Evolutionary conservation across 2,329 filamentous ascomycete species (phyloP).

Genomic region (Fusarium sp.): DNA sequence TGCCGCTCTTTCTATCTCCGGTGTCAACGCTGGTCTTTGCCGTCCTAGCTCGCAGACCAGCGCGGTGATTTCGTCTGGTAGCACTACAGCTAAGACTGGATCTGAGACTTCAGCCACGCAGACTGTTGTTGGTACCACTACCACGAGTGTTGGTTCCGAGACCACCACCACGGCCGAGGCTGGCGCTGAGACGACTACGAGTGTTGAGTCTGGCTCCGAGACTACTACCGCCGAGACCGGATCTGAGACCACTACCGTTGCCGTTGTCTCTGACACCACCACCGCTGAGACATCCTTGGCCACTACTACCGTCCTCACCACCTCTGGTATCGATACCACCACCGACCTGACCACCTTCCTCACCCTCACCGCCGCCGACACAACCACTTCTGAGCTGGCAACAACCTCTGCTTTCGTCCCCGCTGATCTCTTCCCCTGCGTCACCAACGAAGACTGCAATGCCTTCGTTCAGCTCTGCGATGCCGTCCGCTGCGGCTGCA

Average conservation of each 20-base stretch:
- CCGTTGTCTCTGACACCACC: not conserved
- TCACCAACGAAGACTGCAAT: not conserved
- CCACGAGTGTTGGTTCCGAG: not conserved
- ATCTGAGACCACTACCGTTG: not conserved
- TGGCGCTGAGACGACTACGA: not conserved
- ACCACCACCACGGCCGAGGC: not conserved
- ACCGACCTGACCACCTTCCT: not conserved
- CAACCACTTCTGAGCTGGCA: not conserved
- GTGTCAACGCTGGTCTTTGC: conserved; percentile 1
- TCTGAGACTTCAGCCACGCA: not conserved
- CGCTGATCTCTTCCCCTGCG: conserved; percentile 1
- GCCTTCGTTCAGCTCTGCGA: not conserved
- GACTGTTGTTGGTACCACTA: not conserved
- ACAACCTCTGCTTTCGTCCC: not conserved
- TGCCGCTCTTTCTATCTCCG: not conserved
- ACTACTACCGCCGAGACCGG: not conserved
- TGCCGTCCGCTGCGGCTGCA: not conserved
- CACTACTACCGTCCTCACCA: not conserved
- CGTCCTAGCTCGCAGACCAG: not conserved
- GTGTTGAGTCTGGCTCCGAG: not conserved
- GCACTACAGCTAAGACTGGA: not conserved
- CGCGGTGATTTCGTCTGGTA: not conserved
- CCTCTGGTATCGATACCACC: not conserved
- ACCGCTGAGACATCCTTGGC: not conserved
- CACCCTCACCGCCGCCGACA: not conserved